Conservation (phyloP, 129 eudicot genomes). For the Centaurea solstitialis region DNA sequence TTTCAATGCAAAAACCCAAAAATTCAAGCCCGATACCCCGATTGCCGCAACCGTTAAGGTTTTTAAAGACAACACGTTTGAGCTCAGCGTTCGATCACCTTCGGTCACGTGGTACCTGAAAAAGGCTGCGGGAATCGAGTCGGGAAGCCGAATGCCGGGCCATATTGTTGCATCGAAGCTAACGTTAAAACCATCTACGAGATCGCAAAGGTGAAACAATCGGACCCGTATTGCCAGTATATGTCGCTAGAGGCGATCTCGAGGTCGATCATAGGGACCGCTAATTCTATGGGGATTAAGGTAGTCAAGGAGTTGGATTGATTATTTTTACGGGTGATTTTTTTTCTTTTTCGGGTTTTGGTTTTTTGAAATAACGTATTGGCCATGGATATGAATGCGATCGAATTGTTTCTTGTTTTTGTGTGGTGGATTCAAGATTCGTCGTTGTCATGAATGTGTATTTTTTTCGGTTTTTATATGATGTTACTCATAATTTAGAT, state of each 20-base stretch:
- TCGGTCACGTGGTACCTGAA: slow-evolving; percentile 72
- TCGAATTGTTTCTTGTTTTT: neutral
- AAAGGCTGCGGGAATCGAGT: slow-evolving; percentile 73
- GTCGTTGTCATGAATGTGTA: too few relatives aligned
- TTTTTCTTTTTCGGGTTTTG: neutral
- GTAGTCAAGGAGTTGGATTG: slow-evolving; percentile 67
- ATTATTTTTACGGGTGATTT: neutral
- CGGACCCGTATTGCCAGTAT: slow-evolving; percentile 59
- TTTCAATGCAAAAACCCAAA: slow-evolving; percentile 20
- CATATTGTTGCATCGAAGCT: slow-evolving; percentile 58
- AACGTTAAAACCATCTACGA: slow-evolving; percentile 65
- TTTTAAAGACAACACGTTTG: slow-evolving; percentile 19
- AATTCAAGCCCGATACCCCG: slow-evolving; percentile 17
- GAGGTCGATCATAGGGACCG: slow-evolving; percentile 73
- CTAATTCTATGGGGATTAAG: slow-evolving; percentile 78
- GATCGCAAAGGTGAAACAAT: slow-evolving; percentile 75
- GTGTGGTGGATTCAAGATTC: neutral
- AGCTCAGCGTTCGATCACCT: slow-evolving; percentile 46
- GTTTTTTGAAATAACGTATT: neutral
- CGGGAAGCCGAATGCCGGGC: slow-evolving; percentile 58
- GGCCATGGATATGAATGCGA: neutral
- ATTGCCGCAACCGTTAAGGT: slow-evolving; percentile 43
- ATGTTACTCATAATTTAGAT: too few relatives aligned
- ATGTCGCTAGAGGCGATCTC: slow-evolving; percentile 66
- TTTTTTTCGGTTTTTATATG: too few relatives aligned